These are phyloP conservation scores for Podaxis sp. DNA, from an alignment of 768 basidiomycete species.

Conservation along the genomic window DNA sequence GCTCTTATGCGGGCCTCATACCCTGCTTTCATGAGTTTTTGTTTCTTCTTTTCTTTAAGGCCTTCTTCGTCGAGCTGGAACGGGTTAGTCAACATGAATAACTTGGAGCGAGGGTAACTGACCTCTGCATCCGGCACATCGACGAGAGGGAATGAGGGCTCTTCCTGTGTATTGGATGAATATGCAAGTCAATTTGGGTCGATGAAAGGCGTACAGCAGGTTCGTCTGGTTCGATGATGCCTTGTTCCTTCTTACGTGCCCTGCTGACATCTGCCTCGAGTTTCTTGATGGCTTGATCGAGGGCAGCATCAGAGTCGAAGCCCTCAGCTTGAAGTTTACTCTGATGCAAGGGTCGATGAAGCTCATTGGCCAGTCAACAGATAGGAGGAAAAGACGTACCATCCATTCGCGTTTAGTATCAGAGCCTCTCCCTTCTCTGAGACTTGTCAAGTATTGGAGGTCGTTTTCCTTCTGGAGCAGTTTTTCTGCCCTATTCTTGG, in stretches of 20 bases:
- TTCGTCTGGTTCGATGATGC: conserved; percentile 49
- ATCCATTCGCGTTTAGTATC: conserved; percentile 77
- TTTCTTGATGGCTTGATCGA: conserved; percentile 85
- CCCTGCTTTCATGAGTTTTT: conserved; percentile 89
- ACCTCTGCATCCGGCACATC: conserved; percentile 90
- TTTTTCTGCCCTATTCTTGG: conserved; percentile 85
- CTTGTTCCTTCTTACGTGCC: conserved; percentile 78
- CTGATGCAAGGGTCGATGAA: conserved; percentile 30
- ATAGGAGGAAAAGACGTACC: conserved; percentile 35
- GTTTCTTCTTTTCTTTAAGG: conserved; percentile 92
- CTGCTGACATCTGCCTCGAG: conserved; percentile 78
- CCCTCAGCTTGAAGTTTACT: conserved; percentile 64
- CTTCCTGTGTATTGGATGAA: conserved; percentile 50
- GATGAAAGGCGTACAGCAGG: conserved; percentile 36
- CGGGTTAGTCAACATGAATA: background rate
- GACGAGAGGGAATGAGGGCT: conserved; percentile 87
- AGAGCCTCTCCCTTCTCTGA: conserved; percentile 61
- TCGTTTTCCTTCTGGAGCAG: conserved; percentile 76
- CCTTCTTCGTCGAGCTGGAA: conserved; percentile 82
- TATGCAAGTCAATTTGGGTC: background rate
- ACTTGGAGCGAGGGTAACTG: background rate
- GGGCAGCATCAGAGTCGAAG: conserved; percentile 72
- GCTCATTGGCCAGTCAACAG: background rate
- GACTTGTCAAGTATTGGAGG: conserved; percentile 57
- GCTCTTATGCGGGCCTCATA: conserved; percentile 87